Conservation (phyloP, 768 basidiomycete genomes). For the Auricularia sp. region DNA sequence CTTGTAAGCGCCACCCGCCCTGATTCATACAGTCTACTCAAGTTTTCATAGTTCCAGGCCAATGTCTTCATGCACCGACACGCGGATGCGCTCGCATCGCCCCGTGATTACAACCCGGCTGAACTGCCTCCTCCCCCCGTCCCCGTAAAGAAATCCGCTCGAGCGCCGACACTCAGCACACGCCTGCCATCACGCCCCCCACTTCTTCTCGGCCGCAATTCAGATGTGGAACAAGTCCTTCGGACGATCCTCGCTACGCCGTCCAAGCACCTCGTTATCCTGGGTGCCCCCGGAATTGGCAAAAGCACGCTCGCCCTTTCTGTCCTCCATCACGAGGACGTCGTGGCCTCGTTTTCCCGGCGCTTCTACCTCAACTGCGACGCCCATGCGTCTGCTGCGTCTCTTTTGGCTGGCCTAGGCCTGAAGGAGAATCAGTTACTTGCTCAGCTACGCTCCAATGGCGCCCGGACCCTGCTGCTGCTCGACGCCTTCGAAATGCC, state of each 20-base stretch:
- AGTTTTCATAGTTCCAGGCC: not conserved
- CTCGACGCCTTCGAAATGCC: not conserved
- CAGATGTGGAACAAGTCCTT: not conserved
- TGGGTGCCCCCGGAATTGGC: not conserved
- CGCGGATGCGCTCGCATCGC: not conserved
- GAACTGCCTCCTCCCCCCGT: not conserved
- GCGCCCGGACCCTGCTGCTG: not conserved
- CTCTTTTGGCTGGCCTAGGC: not conserved
- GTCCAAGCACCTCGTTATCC: not conserved
- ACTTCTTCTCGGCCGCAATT: not conserved
- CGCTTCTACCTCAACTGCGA: not conserved
- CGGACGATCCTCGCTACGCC: not conserved
- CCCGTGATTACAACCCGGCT: not conserved
- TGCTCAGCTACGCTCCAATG: not conserved
- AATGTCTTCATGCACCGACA: not conserved
- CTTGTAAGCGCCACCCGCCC: not conserved
- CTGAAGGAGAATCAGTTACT: not conserved
- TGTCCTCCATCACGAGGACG: not conserved
- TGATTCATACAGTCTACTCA: not conserved
- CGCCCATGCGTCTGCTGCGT: not conserved
- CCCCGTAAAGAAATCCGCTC: not conserved
- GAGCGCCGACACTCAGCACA: not conserved
- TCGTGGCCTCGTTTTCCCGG: not conserved
- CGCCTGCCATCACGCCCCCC: not conserved
- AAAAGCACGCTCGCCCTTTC: not conserved